Conservation (phyloP, 176 grass and related monocot genomes). For the Ensete glaucum region DNA sequence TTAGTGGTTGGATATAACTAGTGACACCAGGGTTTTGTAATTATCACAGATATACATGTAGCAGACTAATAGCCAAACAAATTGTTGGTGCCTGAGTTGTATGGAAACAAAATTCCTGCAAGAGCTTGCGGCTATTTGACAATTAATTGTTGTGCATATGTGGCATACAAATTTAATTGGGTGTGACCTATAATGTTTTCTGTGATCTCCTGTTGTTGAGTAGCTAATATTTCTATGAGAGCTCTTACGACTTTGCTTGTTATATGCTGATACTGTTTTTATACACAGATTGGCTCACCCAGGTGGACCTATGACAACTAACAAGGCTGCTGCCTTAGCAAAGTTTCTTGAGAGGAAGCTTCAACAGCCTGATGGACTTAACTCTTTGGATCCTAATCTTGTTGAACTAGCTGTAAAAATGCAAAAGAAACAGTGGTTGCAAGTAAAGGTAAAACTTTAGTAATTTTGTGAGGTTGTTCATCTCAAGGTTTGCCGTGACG, state of each 20-base stretch:
- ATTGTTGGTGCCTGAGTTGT: not conserved
- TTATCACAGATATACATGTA: no score
- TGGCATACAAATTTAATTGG: not conserved
- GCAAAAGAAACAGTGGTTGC: conserved; percentile 67
- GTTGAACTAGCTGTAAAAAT: conserved; percentile 73
- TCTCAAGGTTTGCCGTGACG: not conserved
- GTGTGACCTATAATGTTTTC: not conserved
- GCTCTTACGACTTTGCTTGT: not conserved
- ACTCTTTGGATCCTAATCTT: conserved; percentile 70
- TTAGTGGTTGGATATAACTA: no score
- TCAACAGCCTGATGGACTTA: conserved; percentile 75
- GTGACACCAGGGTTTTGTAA: no score
- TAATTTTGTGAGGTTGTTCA: conserved; percentile 1
- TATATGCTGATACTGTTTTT: not conserved
- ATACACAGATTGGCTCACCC: conserved; percentile 74
- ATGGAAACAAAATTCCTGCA: not conserved
- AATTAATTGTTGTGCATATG: no score
- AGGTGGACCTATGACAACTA: conserved; percentile 77
- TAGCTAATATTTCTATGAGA: not conserved
- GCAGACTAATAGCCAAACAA: not conserved
- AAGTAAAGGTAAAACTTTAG: conserved; percentile 42
- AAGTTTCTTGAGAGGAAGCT: conserved; percentile 98
- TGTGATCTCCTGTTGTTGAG: not conserved
- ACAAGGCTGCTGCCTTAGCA: conserved; percentile 95
- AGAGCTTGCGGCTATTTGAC: not conserved